Percentiles rank a stretch among this genome's conserved stretches.
These are phyloP conservation scores for Neurospora tetrasperma DNA, from an alignment of 495 filamentous ascomycete genomes.

Conservation along the genomic window DNA sequence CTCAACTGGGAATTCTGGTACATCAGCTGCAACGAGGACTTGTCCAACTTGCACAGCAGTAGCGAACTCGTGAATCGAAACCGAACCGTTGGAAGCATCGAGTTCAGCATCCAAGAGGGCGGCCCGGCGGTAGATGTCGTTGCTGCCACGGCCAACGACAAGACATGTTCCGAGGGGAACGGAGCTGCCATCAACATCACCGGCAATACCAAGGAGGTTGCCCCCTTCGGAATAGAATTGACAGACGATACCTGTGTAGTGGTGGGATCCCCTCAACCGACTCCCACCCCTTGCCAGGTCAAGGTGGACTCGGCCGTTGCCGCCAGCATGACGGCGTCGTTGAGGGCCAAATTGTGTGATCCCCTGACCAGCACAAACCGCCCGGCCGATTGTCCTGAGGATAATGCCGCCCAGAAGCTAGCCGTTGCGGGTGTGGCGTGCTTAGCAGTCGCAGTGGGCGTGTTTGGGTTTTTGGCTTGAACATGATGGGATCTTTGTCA, in stretches of 20 bases:
- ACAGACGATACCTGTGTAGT: background rate
- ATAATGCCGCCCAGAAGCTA: background rate
- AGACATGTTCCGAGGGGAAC: background rate
- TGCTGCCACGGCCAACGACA: conserved; percentile 15
- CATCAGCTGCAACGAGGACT: conserved; percentile 4
- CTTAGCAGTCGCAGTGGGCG: background rate
- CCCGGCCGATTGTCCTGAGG: background rate
- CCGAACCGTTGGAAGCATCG: background rate
- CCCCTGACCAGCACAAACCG: background rate
- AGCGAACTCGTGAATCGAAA: background rate
- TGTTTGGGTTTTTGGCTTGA: background rate
- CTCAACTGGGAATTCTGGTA: conserved; percentile 15
- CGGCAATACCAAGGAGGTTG: background rate
- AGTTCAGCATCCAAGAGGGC: conserved; percentile 16
- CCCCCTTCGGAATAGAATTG: background rate
- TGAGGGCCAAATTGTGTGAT: background rate
- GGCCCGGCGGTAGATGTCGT: conserved; percentile 18
- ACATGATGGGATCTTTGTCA: background rate
- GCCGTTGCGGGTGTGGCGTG: background rate
- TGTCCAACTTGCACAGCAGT: background rate
- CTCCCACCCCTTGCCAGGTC: conserved; percentile 4
- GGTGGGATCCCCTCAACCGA: background rate
- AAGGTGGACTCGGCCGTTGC: conserved; percentile 4
- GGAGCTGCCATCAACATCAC: background rate
- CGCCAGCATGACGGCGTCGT: conserved; percentile 6